Base-by-base conservation (phyloP, 805 yeast genomes). In the Wickerhamomyces tratensis region DNA sequence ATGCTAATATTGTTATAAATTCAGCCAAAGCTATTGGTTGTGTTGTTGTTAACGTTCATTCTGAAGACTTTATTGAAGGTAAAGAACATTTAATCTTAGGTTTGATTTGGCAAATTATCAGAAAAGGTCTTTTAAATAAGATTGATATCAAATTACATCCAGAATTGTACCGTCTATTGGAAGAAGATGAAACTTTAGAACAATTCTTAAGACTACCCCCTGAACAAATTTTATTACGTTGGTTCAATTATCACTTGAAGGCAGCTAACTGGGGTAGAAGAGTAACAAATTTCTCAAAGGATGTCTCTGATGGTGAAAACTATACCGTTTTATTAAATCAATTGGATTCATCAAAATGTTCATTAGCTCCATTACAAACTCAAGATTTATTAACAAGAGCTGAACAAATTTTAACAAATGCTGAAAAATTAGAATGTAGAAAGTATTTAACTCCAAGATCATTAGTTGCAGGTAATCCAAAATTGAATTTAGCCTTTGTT, bases 11-110 rank as follows among this genome's bases (percentile, higher is more conserved):
- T 51, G 98, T 93, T 35, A 86, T 93, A 65, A 93, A 93, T 64
- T 93, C 98, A 4, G 98, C 98, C 30, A 93, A 93, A 68, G 98
- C 98, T 41, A 93, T 93, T 65, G 98, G 98, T 20, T 91, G 97
- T 72, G 85, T 93, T 44, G 98, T 93, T 40, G 98, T 93, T 41
- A 93, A 93, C 59, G 98, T 93, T 40, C 98, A 91, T 54, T 85
- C 97, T 13, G 96, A 88, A 60, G 96, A 88, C 61, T 86, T 89
- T 42, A 82, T 86, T 48, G 97, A 88, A 56, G 97, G 97, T 53
- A 89, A 85, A 54, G 94, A 87, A 58, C 96, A 89, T 63, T 74
- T 89, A 61, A 84, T 89, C 45, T 67, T 91, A 49, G 98, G 98
- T 43, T 71, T 89, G 50, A 82, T 89, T 52, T 89, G 98, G 98